Evolutionary conservation across 768 basidiomycete species (phyloP), one percentile per base, ranked within the genome.

Genomic region (Hortiboletus flavorubellus): DNA sequence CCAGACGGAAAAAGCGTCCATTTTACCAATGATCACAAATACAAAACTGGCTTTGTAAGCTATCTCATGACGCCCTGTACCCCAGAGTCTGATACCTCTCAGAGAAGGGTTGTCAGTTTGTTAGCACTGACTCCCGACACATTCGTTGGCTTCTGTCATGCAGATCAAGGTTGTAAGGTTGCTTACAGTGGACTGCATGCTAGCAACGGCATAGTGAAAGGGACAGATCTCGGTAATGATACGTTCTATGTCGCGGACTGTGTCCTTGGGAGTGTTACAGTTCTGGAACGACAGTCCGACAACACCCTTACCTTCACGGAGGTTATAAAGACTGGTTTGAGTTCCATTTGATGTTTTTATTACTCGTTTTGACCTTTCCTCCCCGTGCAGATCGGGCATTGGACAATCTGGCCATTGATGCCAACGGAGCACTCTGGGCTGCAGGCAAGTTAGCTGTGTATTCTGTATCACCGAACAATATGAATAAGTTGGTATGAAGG

Each of bases 11-110:
- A 78, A 55, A 80, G 79, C 38, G 82, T 90, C 54, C 83, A 81
- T 66, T 81, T 89, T 64, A 86, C 87, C 31, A 91, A 91, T 61
- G 86, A 89, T 55, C 76, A 83, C 57, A 73, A 74, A 18, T 63
- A 63, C 39, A 88, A 86, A 72, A 68, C 76, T 18, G 79, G 83
- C 47, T 58, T 74, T 49, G 86, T 87, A 64, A 46, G 83, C 68
- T 31, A 14, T 41, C 53, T 34, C 18, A 9, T 21, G 21, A 21
- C 11, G 9, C 26, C 26, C 41, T 37, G 18, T 18, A 1, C 7
- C 38, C 21, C 55, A 35, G 8, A 31, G 33, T 53, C 53, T 58
- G 49, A 51, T 12, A 29, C 14, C 29, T 21, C 11, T 9, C 33
- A 72, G 71, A 54, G 49, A 41, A 59, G 70, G 51, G 58, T 54